These are phyloP conservation scores for Rachicladosporium sp. DNA, from an alignment of 2,329 filamentous ascomycete genomes.

Conservation along the genomic window DNA sequence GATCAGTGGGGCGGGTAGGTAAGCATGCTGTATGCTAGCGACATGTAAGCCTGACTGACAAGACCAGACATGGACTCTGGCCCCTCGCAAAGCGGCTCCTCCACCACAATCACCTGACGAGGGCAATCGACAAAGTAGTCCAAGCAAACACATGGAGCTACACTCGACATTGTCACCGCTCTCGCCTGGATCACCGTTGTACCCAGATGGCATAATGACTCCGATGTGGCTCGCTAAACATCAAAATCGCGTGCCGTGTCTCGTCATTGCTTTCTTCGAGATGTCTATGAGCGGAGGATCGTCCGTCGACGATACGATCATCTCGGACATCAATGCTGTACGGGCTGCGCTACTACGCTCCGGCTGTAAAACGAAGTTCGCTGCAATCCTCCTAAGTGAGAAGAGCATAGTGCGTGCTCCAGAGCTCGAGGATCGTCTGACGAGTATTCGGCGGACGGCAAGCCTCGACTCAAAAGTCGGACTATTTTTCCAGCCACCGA, in stretches of 20 bases:
- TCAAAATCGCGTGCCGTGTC: constrained; percentile 67
- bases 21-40: constrained; percentile 13
- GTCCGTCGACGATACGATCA: constrained; percentile 64
- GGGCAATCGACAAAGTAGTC: constrained; percentile 37
- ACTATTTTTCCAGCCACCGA: constrained; percentile 69
- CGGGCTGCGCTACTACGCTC: constrained; percentile 56
- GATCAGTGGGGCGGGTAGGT: constrained; percentile 64
- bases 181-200: constrained; percentile 68
- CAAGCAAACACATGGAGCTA: constrained; percentile 38
- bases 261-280: constrained; percentile 69
- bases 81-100: constrained; percentile 50
- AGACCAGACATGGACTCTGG: constrained; percentile 43
- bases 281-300: constrained; percentile 51
- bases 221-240: constrained; percentile 80
- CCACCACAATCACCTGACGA: constrained; percentile 35
- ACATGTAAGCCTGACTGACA: background rate
- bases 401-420: constrained; percentile 45
- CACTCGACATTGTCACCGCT: constrained; percentile 89
- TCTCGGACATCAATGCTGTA: constrained; percentile 70
- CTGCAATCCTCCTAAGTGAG: constrained; percentile 67
- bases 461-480: constrained; percentile 68
- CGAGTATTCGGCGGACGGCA: constrained; percentile 66
- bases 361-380: constrained; percentile 65
- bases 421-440: constrained; percentile 62
- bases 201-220: constrained; percentile 80